phyloP scores from a whole-genome alignment of 192 early-diverging fungal genomes.

The Chytriomyces sp. region DNA sequence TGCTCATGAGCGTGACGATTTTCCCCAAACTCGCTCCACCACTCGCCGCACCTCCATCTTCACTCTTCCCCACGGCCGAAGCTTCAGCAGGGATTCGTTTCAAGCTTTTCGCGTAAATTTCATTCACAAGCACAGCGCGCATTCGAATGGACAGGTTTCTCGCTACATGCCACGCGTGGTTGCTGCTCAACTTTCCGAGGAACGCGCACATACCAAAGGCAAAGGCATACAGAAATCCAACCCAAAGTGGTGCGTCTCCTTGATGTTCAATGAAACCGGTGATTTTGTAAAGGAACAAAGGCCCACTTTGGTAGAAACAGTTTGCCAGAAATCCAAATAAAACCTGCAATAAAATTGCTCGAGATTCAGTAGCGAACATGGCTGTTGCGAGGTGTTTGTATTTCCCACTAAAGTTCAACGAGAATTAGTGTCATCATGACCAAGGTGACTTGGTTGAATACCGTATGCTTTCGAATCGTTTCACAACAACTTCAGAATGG shows the following conservation, averaged over 20 bases:
- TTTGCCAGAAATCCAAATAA: neutral
- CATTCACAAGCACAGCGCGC: constrained; percentile 41
- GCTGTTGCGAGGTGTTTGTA: neutral
- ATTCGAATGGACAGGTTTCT: constrained; percentile 35
- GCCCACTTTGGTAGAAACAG: neutral
- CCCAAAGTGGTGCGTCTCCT: neutral
- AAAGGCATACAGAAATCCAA: neutral
- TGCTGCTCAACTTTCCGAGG: constrained; percentile 32
- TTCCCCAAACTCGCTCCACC: constrained; percentile 39
- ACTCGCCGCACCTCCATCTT: neutral
- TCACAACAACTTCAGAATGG: too few relatives aligned
- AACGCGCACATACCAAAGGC: constrained; percentile 8
- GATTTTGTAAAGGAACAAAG: neutral
- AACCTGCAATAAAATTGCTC: neutral
- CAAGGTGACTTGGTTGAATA: too few relatives aligned
- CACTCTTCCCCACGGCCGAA: too few relatives aligned
- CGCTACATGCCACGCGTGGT: constrained; percentile 47
- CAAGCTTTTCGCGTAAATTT: constrained; percentile 52
- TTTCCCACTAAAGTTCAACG: neutral
- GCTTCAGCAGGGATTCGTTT: constrained; percentile 17
- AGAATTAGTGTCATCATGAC: too few relatives aligned
- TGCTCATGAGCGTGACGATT: constrained; percentile 43
- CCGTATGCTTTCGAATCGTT: too few relatives aligned
- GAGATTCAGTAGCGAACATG: neutral
- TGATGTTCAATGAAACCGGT: constrained; percentile 1